Evolutionary conservation across 2,329 filamentous ascomycete species (phyloP).

Genomic region (Neonectria hederae): DNA sequence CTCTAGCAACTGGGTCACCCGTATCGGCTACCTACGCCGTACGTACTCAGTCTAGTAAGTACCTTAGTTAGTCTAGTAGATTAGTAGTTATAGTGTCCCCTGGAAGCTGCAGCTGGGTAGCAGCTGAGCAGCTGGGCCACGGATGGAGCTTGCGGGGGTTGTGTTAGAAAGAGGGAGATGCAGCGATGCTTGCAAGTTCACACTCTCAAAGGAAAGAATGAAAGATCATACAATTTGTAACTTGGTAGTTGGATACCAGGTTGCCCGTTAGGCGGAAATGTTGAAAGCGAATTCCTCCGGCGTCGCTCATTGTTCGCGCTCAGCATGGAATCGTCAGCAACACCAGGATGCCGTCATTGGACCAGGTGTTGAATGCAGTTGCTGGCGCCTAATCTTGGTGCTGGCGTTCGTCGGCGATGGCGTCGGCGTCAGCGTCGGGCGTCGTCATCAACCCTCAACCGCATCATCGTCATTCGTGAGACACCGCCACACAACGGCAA

Average conservation of each 20-base stretch:
- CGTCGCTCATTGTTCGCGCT: background rate
- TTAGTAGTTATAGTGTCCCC: too few relatives aligned
- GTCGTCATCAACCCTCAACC: slow-evolving; percentile 3
- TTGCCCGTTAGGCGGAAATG: too few relatives aligned
- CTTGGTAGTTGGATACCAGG: too few relatives aligned
- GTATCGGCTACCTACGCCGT: background rate
- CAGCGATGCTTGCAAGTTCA: background rate
- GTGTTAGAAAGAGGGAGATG: background rate
- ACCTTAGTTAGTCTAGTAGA: too few relatives aligned
- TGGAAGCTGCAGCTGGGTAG: too few relatives aligned
- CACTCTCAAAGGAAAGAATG: too few relatives aligned
- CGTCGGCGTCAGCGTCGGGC: background rate
- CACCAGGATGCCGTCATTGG: background rate
- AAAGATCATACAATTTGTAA: too few relatives aligned
- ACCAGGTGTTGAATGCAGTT: too few relatives aligned
- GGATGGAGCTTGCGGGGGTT: background rate
- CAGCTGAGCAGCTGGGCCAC: too few relatives aligned
- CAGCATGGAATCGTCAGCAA: background rate
- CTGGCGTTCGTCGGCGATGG: background rate
- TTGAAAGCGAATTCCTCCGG: background rate
- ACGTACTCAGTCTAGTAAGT: background rate
- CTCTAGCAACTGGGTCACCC: background rate
- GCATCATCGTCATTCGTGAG: background rate
- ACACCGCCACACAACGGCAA: background rate
- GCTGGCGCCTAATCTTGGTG: too few relatives aligned